Evolutionary conservation across 2,329 filamentous ascomycete species (phyloP).

Genomic region (Samsoniella hepiali): DNA sequence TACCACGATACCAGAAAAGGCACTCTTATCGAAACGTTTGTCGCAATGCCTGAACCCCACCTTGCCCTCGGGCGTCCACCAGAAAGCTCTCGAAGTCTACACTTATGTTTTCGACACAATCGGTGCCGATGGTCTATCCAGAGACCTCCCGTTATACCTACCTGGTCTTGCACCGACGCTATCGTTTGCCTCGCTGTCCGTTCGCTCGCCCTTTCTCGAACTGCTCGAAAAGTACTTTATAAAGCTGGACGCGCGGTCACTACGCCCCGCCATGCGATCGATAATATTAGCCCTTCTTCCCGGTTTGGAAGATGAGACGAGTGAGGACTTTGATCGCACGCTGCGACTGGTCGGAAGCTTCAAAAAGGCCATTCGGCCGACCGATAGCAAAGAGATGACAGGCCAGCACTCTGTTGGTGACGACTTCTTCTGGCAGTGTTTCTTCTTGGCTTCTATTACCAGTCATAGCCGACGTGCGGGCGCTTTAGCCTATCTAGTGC

Average conservation of each 20-base stretch:
- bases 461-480: constrained; percentile 81
- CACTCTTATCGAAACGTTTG: constrained; percentile 80
- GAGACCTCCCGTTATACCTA: constrained; percentile 81
- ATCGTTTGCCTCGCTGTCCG: constrained; percentile 90
- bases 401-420: constrained; percentile 60
- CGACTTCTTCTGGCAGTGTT: constrained; percentile 97
- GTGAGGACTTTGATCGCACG: constrained; percentile 92
- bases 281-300: constrained; percentile 86
- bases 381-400: constrained; percentile 48
- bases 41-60: constrained; percentile 94
- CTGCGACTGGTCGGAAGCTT: constrained; percentile 74
- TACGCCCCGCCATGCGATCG: constrained; percentile 86
- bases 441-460: constrained; percentile 91
- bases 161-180: constrained; percentile 85
- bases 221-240: constrained; percentile 80
- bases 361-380: constrained; percentile 62
- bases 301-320: constrained; percentile 91
- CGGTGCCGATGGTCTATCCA: constrained; percentile 73
- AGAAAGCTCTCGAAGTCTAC: constrained; percentile 95
- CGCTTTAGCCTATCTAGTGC: constrained; percentile 79
- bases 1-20: constrained; percentile 74
- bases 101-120: constrained; percentile 83
- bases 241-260: constrained; percentile 62
- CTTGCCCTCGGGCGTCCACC: constrained; percentile 92
- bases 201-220: constrained; percentile 79